These are phyloP conservation scores for Trichopus zeylanicus DNA, from an alignment of 116 monocot genomes.

Conservation along the genomic window DNA sequence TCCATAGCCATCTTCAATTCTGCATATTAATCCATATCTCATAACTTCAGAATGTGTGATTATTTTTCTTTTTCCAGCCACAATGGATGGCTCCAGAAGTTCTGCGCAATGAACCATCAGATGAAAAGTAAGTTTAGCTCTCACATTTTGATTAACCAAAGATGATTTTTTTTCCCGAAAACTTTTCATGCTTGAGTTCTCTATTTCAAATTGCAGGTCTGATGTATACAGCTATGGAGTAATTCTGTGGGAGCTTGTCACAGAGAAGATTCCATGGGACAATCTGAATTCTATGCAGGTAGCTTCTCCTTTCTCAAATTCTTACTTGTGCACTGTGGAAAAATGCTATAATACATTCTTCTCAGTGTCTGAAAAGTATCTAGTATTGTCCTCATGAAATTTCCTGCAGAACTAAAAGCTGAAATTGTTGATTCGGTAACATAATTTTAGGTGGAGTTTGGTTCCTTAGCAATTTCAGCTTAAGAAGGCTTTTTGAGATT, in stretches of 20 bases:
- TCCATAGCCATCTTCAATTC: neutral
- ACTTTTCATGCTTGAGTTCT: neutral
- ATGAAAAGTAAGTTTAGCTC: slow-evolving; percentile 65
- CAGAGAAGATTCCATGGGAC: slow-evolving; percentile 98
- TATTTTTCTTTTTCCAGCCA: slow-evolving; percentile 49
- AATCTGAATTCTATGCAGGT: slow-evolving; percentile 99
- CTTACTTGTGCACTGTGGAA: too few species aligned
- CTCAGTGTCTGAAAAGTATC: too few species aligned
- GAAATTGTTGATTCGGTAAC: too few species aligned
- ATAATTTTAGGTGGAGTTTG: too few species aligned
- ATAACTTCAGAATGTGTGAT: neutral
- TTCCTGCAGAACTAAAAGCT: too few species aligned
- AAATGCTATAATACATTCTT: too few species aligned
- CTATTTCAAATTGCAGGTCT: slow-evolving; percentile 46
- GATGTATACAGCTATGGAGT: slow-evolving; percentile 99
- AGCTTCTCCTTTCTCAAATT: neutral
- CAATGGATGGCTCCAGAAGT: slow-evolving; percentile 99
- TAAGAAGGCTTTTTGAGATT: too few species aligned
- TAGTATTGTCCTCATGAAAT: too few species aligned
- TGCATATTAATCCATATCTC: too few species aligned
- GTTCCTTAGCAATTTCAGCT: too few species aligned
- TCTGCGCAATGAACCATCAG: slow-evolving; percentile 91
- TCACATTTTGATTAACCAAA: too few species aligned
- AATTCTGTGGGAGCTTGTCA: slow-evolving; percentile 98
- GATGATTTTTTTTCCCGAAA: too few species aligned